Evolutionary conservation across 2,329 filamentous ascomycete species (phyloP).

Genomic region (Phialophora verrucosa): DNA sequence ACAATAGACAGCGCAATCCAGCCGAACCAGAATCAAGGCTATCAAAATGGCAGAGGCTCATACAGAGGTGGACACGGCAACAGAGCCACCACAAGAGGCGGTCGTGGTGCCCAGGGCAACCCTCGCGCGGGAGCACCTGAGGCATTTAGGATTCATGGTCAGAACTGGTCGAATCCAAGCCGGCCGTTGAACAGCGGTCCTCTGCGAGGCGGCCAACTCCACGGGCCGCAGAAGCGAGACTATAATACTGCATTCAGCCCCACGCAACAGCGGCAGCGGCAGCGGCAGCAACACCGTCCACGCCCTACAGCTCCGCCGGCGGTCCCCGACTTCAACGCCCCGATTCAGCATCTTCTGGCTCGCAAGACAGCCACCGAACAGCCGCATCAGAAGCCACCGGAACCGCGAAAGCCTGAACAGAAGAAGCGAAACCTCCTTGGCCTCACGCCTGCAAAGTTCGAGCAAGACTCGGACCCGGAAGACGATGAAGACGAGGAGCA

Average conservation of each 20-base stretch:
- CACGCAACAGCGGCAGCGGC: background rate
- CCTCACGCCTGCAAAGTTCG: conserved; percentile 53
- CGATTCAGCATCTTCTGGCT: conserved; percentile 34
- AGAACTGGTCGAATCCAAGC: conserved; percentile 7
- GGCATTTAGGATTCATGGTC: conserved; percentile 7
- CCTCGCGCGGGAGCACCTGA: background rate
- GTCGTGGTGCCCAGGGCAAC: conserved; percentile 24
- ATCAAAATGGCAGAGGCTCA: conserved; percentile 27
- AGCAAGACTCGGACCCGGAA: conserved; percentile 54
- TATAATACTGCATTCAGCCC: conserved; percentile 37
- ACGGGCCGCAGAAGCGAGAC: conserved; percentile 36
- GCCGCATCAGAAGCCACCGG: conserved; percentile 37
- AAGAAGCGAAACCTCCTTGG: conserved; percentile 55
- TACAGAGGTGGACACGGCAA: conserved; percentile 22
- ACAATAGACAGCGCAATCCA: conserved; percentile 14
- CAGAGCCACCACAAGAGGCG: conserved; percentile 25
- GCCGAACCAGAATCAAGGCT: conserved; percentile 21
- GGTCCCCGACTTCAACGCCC: conserved; percentile 39
- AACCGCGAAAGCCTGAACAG: conserved; percentile 40
- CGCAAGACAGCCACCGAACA: conserved; percentile 27
- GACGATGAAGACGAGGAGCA: conserved; percentile 52
- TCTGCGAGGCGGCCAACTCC: conserved; percentile 10
- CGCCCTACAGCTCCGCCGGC: conserved; percentile 36
- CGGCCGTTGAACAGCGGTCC: conserved; percentile 13
- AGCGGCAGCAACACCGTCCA: conserved; percentile 20